Percentiles rank a stretch among this genome's conserved stretches.
phyloP scores from a whole-genome alignment of 2,329 filamentous ascomycete genomes.

The Sclerotinia subarctica region DNA sequence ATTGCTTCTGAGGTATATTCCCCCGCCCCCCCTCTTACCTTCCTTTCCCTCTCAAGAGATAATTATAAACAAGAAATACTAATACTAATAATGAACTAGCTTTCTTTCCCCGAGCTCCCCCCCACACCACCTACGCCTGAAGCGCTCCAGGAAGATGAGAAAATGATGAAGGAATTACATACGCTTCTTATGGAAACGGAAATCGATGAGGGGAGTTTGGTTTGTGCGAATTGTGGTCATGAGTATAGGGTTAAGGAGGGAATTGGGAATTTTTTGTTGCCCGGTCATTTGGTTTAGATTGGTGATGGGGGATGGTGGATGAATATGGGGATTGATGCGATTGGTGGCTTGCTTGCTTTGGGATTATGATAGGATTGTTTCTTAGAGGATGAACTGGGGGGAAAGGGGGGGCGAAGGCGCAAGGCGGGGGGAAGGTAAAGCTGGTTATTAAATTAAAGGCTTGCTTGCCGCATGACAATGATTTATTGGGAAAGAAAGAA shows the following conservation, averaged over 20 bases:
- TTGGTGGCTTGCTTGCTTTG: not conserved
- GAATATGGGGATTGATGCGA: not conserved
- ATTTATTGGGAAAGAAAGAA: not conserved
- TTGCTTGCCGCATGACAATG: too few species aligned
- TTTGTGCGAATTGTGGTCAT: slow-evolving; percentile 88
- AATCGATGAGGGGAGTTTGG: slow-evolving; percentile 81
- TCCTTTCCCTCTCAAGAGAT: not conserved
- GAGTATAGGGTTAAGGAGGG: slow-evolving; percentile 94
- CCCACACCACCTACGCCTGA: slow-evolving; percentile 59
- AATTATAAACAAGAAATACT: slow-evolving; percentile 11
- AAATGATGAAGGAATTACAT: slow-evolving; percentile 75
- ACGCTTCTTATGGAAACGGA: slow-evolving; percentile 83
- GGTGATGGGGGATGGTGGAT: not conserved
- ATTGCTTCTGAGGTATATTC: slow-evolving; percentile 80
- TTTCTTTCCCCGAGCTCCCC: slow-evolving; percentile 74
- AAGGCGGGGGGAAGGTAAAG: not conserved
- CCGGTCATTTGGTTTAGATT: slow-evolving; percentile 74
- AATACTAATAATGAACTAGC: slow-evolving; percentile 46
- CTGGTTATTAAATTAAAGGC: too few species aligned
- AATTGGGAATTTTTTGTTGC: slow-evolving; percentile 92
- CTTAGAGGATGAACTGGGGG: not conserved
- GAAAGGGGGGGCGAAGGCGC: too few species aligned
- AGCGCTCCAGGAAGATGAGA: slow-evolving; percentile 62
- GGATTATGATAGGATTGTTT: not conserved
- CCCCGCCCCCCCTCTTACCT: too few species aligned